Evolutionary conservation across 805 yeast species (phyloP), one percentile per base, ranked within the genome.

Genomic region (Naumovozyma baii): DNA sequence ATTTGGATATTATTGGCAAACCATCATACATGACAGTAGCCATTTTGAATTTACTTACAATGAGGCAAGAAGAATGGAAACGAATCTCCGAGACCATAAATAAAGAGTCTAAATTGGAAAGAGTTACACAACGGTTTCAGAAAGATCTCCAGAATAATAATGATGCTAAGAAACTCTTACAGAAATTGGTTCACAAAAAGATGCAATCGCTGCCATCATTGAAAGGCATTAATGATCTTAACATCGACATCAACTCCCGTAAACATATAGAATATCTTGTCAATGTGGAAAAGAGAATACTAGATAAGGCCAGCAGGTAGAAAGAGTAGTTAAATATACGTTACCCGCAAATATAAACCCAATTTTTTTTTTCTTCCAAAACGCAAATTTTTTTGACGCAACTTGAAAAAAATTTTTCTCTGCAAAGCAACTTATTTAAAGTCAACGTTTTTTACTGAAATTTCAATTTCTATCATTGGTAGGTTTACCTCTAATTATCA

Each of bases 1-100:
- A 59, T 33, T 47, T 76, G 14, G 44, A 44, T 3, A 54, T 47
- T 33, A 56, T 64, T 34, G 83, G 80, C 1, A 58, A 57, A 16
- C 68, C 72, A 9, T 62, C 76, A 0, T 54, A 55, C 2, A 61
- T 68, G n/a, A 64, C 78, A 0, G 62, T 61, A 45, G 72, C 76
- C 0, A 40, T 70, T 18, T 50, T 65, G 13, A 67, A 55, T 18
- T 43, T 71, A 3, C 42, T 69, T 3, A 49, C 67, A 2, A 16
- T 68, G 40, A 46, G 50, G 5, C 49, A 53, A 1, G 38, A 46
- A 1, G 59, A 61, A 28, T 49, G 64, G 37, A 14, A 29, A 10
- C 52, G 54, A 33, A 46, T 67, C 35, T 18, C 45, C 0, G 29
- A 33, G 26, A 20, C 26, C 3, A 25, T 32, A 2, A 20, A 25